These are phyloP conservation scores for Blastobotrys terrestris DNA, from an alignment of 805 yeast genomes.

Conservation along the genomic window DNA sequence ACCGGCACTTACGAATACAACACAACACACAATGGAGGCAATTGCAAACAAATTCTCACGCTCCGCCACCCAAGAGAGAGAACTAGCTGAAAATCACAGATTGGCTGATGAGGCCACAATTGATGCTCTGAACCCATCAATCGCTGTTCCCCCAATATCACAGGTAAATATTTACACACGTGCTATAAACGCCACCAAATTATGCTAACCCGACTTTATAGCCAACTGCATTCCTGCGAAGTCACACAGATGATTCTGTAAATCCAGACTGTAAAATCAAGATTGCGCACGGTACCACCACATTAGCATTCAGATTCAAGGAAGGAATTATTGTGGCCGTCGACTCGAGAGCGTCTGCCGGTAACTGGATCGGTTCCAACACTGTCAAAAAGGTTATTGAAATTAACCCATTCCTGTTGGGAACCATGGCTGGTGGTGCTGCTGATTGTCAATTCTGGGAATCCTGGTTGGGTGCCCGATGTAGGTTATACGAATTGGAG, in stretches of 20 bases:
- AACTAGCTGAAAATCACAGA: constrained; percentile 13
- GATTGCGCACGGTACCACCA: constrained; percentile 98
- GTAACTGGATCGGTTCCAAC: constrained; percentile 96
- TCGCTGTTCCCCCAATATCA: constrained; percentile 27
- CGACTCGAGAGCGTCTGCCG: constrained; percentile 97
- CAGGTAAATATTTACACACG: constrained; percentile 17
- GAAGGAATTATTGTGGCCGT: constrained; percentile 95
- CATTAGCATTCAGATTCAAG: constrained; percentile 90
- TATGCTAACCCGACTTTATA: constrained; percentile 31
- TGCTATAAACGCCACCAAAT: constrained; percentile 4
- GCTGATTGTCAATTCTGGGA: constrained; percentile 99
- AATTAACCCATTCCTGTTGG: constrained; percentile 89
- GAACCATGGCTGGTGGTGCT: constrained; percentile 99
- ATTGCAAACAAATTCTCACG: constrained; percentile 24
- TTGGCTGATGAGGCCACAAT: constrained; percentile 8
- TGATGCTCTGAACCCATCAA: constrained; percentile 20
- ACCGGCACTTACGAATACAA: background rate
- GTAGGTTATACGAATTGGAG: constrained; percentile 88
- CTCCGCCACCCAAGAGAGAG: constrained; percentile 12
- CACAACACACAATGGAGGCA: constrained; percentile 26
- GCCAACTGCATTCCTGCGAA: constrained; percentile 89
- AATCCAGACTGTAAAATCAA: constrained; percentile 94
- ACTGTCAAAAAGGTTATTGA: constrained; percentile 96
- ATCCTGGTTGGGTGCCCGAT: constrained; percentile 96
- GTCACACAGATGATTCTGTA: constrained; percentile 93